phyloP scores from a whole-genome alignment of 1,284 basidiomycete genomes.

The Vanrija humicola region DNA sequence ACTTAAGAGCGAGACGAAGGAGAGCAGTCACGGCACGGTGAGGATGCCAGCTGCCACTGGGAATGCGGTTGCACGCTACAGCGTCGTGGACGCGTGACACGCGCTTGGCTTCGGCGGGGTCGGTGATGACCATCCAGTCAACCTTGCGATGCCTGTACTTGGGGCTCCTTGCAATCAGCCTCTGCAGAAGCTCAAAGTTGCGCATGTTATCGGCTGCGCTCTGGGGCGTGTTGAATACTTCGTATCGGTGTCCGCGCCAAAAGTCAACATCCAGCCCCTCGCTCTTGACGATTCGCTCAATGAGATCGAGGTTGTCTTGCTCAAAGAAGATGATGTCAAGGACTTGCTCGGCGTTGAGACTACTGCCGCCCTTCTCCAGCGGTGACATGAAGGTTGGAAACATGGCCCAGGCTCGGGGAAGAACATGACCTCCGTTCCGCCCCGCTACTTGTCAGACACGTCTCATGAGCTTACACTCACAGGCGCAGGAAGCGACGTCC shows the following conservation, averaged over 20 bases:
- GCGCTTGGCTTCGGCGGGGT: neutral
- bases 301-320: slow-evolving; percentile 66
- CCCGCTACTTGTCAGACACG: slow-evolving; percentile 17
- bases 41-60: slow-evolving; percentile 13
- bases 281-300: slow-evolving; percentile 56
- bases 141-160: neutral
- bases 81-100: slow-evolving; percentile 4
- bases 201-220: neutral
- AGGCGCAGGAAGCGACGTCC: slow-evolving; percentile 39
- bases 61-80: neutral
- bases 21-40: slow-evolving; percentile 13
- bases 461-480: slow-evolving; percentile 16
- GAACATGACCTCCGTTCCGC: slow-evolving; percentile 43
- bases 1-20: slow-evolving; percentile 7
- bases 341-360: slow-evolving; percentile 42
- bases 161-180: neutral
- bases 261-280: slow-evolving; percentile 29
- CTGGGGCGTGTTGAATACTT: neutral
- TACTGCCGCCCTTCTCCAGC: slow-evolving; percentile 30
- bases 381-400: slow-evolving; percentile 20
- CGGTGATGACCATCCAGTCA: neutral
- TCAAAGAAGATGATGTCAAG: slow-evolving; percentile 55
- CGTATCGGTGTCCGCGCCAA: slow-evolving; percentile 26
- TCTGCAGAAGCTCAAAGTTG: neutral
- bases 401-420: slow-evolving; percentile 25